Percentiles rank a stretch among this genome's conserved stretches.
Evolutionary conservation across 495 filamentous ascomycete genomes (phyloP).

Genomic region (Penicillium goetzii): DNA sequence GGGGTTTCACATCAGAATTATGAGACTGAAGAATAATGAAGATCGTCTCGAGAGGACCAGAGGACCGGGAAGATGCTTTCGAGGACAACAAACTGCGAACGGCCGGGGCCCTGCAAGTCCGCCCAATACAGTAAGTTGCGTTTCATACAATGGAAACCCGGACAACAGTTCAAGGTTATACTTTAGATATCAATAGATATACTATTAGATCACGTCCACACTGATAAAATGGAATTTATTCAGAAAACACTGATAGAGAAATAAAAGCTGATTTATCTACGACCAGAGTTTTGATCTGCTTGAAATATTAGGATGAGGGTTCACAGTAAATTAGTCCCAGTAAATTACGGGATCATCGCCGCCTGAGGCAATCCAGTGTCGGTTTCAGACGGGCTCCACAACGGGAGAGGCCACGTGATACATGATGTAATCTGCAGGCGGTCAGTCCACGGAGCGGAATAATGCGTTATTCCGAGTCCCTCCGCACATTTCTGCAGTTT

Average conservation of each 20-base stretch:
- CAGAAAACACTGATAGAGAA: neutral
- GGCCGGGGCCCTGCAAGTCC: neutral
- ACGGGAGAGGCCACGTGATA: neutral
- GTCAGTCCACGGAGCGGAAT: slow-evolving; percentile 12
- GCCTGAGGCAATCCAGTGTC: slow-evolving; percentile 3
- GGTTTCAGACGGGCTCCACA: neutral
- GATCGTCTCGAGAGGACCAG: slow-evolving; percentile 1
- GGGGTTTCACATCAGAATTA: neutral
- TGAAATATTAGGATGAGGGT: neutral
- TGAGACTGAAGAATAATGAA: neutral
- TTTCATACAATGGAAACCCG: slow-evolving; percentile 1
- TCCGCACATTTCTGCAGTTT: slow-evolving; percentile 17
- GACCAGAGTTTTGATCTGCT: neutral
- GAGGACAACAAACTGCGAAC: slow-evolving; percentile 10
- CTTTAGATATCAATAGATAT: neutral
- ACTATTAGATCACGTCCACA: neutral
- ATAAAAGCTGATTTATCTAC: neutral
- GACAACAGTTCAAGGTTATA: neutral
- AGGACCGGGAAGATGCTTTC: neutral
- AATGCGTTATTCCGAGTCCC: neutral
- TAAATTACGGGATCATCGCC: neutral
- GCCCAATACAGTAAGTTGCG: neutral
- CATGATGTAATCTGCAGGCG: neutral
- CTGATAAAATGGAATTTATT: neutral
- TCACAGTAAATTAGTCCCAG: neutral